A percentile compares a stretch with the other conserved stretches of the same genome.
phyloP scores from a whole-genome alignment of 2,329 filamentous ascomycete genomes.

The Diaporthe velutina region DNA sequence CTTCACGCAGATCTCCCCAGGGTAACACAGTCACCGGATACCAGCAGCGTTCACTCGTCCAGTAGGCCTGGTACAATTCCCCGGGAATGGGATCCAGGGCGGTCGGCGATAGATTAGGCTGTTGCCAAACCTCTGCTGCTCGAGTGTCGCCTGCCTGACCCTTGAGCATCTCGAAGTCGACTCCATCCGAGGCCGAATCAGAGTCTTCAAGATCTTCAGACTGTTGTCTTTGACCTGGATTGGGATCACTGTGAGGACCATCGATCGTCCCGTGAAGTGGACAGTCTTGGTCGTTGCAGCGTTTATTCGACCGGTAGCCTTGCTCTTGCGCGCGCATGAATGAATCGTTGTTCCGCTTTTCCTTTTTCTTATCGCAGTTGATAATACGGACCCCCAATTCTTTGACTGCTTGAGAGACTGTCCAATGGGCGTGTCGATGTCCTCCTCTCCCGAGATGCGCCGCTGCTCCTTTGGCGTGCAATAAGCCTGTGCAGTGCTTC shows the following conservation, averaged over 20 bases:
- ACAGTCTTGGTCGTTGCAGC: background rate
- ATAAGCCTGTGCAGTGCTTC: too few relatives aligned
- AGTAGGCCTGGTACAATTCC: conserved; percentile 5
- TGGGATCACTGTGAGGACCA: background rate
- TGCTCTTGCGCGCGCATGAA: background rate
- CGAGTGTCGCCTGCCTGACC: background rate
- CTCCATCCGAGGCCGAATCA: background rate
- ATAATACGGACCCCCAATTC: background rate
- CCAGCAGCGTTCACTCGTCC: background rate
- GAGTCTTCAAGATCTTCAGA: background rate
- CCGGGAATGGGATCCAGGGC: background rate
- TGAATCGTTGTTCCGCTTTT: background rate
- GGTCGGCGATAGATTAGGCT: background rate
- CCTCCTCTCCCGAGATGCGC: background rate
- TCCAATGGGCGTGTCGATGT: background rate
- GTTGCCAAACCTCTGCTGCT: background rate
- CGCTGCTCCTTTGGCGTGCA: background rate
- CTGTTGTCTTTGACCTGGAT: background rate
- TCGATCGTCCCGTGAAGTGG: background rate
- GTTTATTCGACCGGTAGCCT: background rate
- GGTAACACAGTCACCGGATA: conserved; percentile 3
- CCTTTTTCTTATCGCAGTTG: background rate
- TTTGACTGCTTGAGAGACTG: background rate
- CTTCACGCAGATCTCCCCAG: background rate
- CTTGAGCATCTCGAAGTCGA: too few relatives aligned